Percentiles rank a stretch among this genome's conserved stretches.
These are phyloP conservation scores for Astragalus glycyphyllos DNA, from an alignment of 306 rosid genomes.

Conservation along the genomic window DNA sequence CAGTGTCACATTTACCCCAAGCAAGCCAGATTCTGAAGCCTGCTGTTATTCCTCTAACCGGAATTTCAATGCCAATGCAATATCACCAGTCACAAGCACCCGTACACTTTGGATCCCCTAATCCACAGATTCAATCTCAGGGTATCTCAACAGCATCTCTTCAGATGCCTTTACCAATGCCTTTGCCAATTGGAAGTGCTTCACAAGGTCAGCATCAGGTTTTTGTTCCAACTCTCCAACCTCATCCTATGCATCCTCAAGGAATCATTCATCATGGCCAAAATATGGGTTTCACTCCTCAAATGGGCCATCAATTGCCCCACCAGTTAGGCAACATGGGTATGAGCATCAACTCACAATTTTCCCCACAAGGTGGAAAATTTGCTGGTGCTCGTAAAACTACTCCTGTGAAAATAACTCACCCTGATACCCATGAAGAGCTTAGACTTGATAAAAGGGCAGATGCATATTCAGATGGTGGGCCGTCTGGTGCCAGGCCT, in stretches of 20 bases:
- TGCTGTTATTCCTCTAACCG: constrained; percentile 60
- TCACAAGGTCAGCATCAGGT: constrained; percentile 74
- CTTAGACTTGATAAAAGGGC: constrained; percentile 75
- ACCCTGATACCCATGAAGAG: constrained; percentile 90
- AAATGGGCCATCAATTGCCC: constrained; percentile 68
- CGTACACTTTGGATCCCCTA: constrained; percentile 73
- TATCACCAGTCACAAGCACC: constrained; percentile 76
- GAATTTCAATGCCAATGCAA: constrained; percentile 67
- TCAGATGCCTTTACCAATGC: constrained; percentile 68
- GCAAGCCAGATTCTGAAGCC: constrained; percentile 71
- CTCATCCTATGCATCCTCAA: constrained; percentile 73
- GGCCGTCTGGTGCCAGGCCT: constrained; percentile 62
- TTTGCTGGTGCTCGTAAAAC: constrained; percentile 73
- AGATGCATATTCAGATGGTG: constrained; percentile 61
- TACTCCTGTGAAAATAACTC: constrained; percentile 76
- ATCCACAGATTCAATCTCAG: constrained; percentile 78
- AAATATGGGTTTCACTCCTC: constrained; percentile 65
- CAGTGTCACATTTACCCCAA: constrained; percentile 50
- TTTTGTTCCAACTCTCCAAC: constrained; percentile 69
- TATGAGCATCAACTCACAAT: constrained; percentile 60
- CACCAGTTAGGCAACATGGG: constrained; percentile 76
- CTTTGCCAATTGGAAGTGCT: constrained; percentile 66
- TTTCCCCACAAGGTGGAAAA: constrained; percentile 76
- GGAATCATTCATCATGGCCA: constrained; percentile 79
- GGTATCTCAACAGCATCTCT: constrained; percentile 68